These are phyloP conservation scores for Fusarium sp. DNA, from an alignment of 2,329 filamentous ascomycete genomes.

Conservation along the genomic window DNA sequence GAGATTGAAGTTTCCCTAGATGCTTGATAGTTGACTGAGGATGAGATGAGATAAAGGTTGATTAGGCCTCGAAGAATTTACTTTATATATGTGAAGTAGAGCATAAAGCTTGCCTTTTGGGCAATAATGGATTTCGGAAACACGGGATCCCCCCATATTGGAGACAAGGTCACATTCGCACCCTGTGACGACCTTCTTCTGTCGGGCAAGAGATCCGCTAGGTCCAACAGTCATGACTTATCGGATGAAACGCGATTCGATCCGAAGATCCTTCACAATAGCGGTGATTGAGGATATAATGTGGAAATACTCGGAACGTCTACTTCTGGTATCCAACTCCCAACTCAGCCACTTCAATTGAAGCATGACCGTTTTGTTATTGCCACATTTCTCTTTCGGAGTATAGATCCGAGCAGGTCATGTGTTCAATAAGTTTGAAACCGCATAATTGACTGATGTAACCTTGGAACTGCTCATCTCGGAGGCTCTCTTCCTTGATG, in stretches of 20 bases:
- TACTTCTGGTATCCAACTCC: constrained; percentile 11
- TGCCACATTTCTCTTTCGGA: constrained; percentile 9
- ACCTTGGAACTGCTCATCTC: constrained; percentile 30
- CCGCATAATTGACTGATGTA: constrained; percentile 16
- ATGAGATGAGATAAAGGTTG: background rate
- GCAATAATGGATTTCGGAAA: constrained; percentile 18
- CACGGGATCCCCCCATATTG: constrained; percentile 29
- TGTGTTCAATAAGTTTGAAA: constrained; percentile 3
- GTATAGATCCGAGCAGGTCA: constrained; percentile 11
- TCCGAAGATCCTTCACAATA: constrained; percentile 7
- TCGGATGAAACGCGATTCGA: constrained; percentile 16
- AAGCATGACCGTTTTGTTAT: background rate
- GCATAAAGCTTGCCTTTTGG: background rate
- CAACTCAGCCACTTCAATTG: background rate
- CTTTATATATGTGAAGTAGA: constrained; percentile 23
- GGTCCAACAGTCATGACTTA: background rate
- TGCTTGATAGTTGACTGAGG: constrained; percentile 14
- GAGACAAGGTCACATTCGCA: background rate
- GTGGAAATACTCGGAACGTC: constrained; percentile 29
- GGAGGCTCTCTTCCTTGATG: constrained; percentile 34
- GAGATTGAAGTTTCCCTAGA: constrained; percentile 1
- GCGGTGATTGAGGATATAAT: background rate
- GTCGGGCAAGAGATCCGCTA: background rate
- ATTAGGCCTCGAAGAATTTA: background rate
- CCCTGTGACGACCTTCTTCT: background rate